Evolutionary conservation across 805 yeast genomes (phyloP).

Genomic region (Zygotorulaspora danielsina): DNA sequence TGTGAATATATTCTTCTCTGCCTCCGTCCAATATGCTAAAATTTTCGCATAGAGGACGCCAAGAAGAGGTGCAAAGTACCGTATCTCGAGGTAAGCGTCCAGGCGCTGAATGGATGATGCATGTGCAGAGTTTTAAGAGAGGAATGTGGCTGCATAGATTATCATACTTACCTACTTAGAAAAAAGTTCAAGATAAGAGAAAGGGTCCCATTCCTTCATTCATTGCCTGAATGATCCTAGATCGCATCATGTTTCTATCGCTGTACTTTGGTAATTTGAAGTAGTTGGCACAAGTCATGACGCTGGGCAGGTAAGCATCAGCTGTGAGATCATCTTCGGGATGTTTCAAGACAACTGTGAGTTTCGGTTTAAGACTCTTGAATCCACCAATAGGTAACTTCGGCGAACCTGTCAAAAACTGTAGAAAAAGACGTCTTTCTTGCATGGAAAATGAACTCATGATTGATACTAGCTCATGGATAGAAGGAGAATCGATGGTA

Average conservation of each 20-base stretch:
- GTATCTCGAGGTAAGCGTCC: not conserved
- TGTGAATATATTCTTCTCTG: not conserved
- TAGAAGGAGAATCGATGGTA: slow-evolving; percentile 58
- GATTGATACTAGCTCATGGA: slow-evolving; percentile 57
- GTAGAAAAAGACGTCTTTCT: slow-evolving; percentile 71
- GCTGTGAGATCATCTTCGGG: slow-evolving; percentile 64
- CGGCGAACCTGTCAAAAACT: slow-evolving; percentile 90
- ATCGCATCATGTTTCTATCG: slow-evolving; percentile 52
- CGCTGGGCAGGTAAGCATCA: slow-evolving; percentile 89
- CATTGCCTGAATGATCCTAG: slow-evolving; percentile 64
- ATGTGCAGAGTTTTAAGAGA: not conserved
- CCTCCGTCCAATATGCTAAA: slow-evolving; percentile 2
- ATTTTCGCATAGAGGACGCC: not conserved
- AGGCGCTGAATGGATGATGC: too few species aligned
- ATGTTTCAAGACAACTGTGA: slow-evolving; percentile 82
- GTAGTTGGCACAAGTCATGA: slow-evolving; percentile 97
- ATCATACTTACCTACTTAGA: not conserved
- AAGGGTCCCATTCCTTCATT: slow-evolving; percentile 87
- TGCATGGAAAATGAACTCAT: slow-evolving; percentile 49
- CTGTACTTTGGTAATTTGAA: slow-evolving; percentile 84
- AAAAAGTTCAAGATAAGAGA: slow-evolving; percentile 53
- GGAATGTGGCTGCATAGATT: not conserved
- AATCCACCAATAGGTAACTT: slow-evolving; percentile 93
- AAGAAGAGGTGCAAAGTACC: slow-evolving; percentile 1
- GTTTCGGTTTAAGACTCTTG: slow-evolving; percentile 69